phyloP scores from a whole-genome alignment of 176 grass and related monocot species.

The Bolboschoenus planiculmis region DNA sequence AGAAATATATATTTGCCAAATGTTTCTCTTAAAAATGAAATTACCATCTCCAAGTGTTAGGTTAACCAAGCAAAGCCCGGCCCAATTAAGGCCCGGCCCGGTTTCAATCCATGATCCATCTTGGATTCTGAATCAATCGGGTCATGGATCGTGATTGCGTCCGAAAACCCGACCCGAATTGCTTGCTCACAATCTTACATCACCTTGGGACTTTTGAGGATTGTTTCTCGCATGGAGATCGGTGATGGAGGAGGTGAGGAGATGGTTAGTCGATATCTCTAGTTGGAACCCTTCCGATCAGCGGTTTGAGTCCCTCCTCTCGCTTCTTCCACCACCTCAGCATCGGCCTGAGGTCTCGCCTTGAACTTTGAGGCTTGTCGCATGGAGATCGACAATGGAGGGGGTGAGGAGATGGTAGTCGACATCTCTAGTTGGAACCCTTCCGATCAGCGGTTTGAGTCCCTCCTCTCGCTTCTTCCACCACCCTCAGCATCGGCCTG shows the following conservation, averaged over 20 bases:
- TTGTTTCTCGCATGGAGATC: neutral
- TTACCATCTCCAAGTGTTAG: no score
- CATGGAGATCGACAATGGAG: neutral
- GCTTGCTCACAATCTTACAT: no score
- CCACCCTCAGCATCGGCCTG: constrained; percentile 29
- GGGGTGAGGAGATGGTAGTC: constrained; percentile 47
- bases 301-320: constrained; percentile 27
- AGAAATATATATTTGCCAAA: no score
- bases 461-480: constrained; percentile 36
- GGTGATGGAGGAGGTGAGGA: constrained; percentile 24
- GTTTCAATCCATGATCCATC: no score
- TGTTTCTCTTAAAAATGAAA: no score
- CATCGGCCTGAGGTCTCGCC: constrained; percentile 33
- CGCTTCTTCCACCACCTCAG: constrained; percentile 42
- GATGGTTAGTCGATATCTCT: constrained; percentile 57
- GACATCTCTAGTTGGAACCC: constrained; percentile 54
- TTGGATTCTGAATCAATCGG: neutral
- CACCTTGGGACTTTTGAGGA: no score
- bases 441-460: constrained; percentile 32
- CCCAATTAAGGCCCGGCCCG: no score
- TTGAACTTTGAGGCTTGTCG: neutral
- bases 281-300: constrained; percentile 48
- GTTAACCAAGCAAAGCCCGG: no score
- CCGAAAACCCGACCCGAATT: neutral
- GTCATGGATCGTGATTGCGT: neutral